These are phyloP conservation scores for Orbilia oligospora DNA, from an alignment of 2,329 filamentous ascomycete species.

Conservation along the genomic window DNA sequence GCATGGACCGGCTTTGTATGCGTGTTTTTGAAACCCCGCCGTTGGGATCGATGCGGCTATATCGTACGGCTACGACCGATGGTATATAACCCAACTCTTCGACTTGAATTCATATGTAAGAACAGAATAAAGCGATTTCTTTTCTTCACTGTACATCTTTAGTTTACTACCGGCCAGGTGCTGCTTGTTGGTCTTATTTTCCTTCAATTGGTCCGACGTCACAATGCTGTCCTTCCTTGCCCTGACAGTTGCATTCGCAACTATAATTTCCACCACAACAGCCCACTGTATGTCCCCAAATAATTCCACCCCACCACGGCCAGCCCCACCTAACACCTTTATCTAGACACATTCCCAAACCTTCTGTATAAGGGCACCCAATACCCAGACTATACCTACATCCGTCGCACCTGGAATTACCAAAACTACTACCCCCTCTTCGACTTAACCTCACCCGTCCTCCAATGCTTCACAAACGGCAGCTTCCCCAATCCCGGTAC, in stretches of 20 bases:
- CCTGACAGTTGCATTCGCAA: conserved; percentile 45
- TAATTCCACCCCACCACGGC: not conserved
- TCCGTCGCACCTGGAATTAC: conserved; percentile 68
- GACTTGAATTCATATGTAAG: not conserved
- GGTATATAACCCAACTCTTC: not conserved
- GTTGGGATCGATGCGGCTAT: not conserved
- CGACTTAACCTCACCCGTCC: conserved; percentile 67
- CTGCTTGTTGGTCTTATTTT: not conserved
- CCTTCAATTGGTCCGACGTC: not conserved
- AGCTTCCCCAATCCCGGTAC: conserved; percentile 66
- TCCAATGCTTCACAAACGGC: conserved; percentile 69
- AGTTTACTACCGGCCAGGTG: not conserved
- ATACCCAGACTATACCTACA: conserved; percentile 69
- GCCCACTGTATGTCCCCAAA: conserved; percentile 47
- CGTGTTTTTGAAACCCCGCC: not conserved
- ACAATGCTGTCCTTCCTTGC: not conserved
- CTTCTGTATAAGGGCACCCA: conserved; percentile 68
- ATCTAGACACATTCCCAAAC: conserved; percentile 65
- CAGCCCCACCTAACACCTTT: not conserved
- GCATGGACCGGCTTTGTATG: not conserved
- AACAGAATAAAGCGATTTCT: not conserved
- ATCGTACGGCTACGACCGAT: conserved; percentile 1
- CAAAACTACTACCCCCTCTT: conserved; percentile 67
- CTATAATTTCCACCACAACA: conserved; percentile 40
- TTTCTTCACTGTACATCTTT: not conserved